Evolutionary conservation across 192 early-diverging fungal species (phyloP).

Genomic region (Podila horticola): DNA sequence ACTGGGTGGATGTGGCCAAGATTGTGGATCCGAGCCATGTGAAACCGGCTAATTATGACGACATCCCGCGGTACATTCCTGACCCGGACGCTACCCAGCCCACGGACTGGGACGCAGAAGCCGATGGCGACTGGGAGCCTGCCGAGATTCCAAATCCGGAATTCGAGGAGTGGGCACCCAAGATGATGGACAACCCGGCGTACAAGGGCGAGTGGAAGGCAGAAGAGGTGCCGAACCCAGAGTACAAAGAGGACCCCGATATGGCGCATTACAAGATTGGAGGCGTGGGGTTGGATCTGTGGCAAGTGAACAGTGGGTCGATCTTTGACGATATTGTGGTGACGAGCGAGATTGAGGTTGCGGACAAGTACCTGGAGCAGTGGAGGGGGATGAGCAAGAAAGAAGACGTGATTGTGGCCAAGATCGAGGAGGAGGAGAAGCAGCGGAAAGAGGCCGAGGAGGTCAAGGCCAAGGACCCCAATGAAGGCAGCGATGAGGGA

Average conservation of each 20-base stretch:
- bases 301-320: slow-evolving; percentile 93
- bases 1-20: slow-evolving; percentile 88
- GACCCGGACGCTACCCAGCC: slow-evolving; percentile 87
- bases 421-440: slow-evolving; percentile 16
- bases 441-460: slow-evolving; percentile 3
- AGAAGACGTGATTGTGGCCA: slow-evolving; percentile 23
- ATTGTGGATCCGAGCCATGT: slow-evolving; percentile 83
- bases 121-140: slow-evolving; percentile 97
- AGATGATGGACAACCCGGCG: slow-evolving; percentile 87
- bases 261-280: slow-evolving; percentile 88
- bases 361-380: slow-evolving; percentile 61
- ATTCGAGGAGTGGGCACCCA: slow-evolving; percentile 84
- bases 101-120: slow-evolving; percentile 91
- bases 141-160: slow-evolving; percentile 89
- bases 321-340: slow-evolving; percentile 96
- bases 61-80: slow-evolving; percentile 78
- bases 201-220: slow-evolving; percentile 96
- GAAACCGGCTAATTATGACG: slow-evolving; percentile 85
- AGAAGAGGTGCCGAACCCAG: slow-evolving; percentile 91
- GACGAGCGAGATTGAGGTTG: slow-evolving; percentile 83
- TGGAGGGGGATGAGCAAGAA: slow-evolving; percentile 22
- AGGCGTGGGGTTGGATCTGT: slow-evolving; percentile 93
- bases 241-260: slow-evolving; percentile 87
- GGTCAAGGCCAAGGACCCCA: slow-evolving; percentile 24
- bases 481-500: slow-evolving; percentile 62